phyloP scores from a whole-genome alignment of 805 yeast genomes.

The Yamadazyma ubonensis region DNA sequence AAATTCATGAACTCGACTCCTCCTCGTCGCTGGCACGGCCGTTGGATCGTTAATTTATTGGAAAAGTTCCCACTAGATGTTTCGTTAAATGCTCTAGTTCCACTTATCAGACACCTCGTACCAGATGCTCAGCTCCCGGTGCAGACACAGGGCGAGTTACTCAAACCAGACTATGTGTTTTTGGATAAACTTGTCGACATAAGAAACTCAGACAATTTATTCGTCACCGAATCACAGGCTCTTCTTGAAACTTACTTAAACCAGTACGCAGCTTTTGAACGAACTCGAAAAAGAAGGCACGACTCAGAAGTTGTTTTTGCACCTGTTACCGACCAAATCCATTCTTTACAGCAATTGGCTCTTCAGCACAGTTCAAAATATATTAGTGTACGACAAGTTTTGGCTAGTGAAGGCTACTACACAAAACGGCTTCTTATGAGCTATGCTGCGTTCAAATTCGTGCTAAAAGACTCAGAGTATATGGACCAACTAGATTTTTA shows the following conservation, averaged over 20 bases:
- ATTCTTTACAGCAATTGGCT: too few species aligned
- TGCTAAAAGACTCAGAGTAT: constrained; percentile 4
- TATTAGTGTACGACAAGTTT: constrained; percentile 16
- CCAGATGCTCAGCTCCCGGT: too few species aligned
- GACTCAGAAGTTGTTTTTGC: too few species aligned
- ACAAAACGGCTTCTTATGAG: constrained; percentile 1
- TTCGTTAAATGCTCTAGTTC: constrained; percentile 22
- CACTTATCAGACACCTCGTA: constrained; percentile 20
- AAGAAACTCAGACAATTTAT: too few species aligned
- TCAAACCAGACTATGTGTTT: too few species aligned
- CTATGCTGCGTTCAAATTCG: constrained; percentile 7
- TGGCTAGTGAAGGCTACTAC: constrained; percentile 8
- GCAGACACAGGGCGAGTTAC: too few species aligned
- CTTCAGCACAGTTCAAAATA: constrained; percentile 6
- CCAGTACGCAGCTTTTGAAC: too few species aligned
- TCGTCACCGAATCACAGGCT: too few species aligned
- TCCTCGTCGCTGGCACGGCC: constrained; percentile 30
- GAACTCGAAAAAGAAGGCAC: too few species aligned
- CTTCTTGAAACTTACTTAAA: too few species aligned
- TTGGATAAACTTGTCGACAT: too few species aligned
- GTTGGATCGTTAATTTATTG: constrained; percentile 26
- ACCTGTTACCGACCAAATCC: too few species aligned
- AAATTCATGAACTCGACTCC: constrained; percentile 15
- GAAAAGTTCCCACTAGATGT: constrained; percentile 33
- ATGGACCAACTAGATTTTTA: constrained; percentile 2